These are phyloP conservation scores for Didymella keratinophila DNA, from an alignment of 2,329 filamentous ascomycete species.

Conservation along the genomic window DNA sequence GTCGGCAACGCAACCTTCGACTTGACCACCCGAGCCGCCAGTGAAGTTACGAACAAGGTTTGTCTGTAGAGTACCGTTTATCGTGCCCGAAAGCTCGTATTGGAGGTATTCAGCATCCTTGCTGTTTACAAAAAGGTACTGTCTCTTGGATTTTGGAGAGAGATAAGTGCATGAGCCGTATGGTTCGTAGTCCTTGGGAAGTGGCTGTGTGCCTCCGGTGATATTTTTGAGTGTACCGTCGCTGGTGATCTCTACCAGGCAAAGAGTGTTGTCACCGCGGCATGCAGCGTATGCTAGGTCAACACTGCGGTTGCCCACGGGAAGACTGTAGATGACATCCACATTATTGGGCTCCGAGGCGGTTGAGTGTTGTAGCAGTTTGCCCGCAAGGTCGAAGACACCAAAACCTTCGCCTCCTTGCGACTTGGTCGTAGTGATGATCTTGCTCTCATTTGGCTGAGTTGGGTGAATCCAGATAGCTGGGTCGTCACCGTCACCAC, in stretches of 20 bases:
- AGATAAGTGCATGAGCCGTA: slow-evolving; percentile 63
- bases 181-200: slow-evolving; percentile 56
- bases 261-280: slow-evolving; percentile 60
- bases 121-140: slow-evolving; percentile 64
- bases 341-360: slow-evolving; percentile 63
- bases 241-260: slow-evolving; percentile 59
- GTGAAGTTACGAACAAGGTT: slow-evolving; percentile 61
- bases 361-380: slow-evolving; percentile 55
- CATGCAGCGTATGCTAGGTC: slow-evolving; percentile 63
- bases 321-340: slow-evolving; percentile 62
- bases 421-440: slow-evolving; percentile 63
- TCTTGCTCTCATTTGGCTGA: slow-evolving; percentile 54
- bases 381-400: slow-evolving; percentile 60
- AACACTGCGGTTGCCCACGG: slow-evolving; percentile 53
- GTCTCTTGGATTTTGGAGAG: slow-evolving; percentile 57
- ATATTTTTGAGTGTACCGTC: slow-evolving; percentile 57
- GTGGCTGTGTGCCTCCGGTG: slow-evolving; percentile 57
- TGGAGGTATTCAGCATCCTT: slow-evolving; percentile 64
- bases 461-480: slow-evolving; percentile 44
- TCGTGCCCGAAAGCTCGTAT: slow-evolving; percentile 56
- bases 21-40: slow-evolving; percentile 61
- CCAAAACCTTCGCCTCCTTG: slow-evolving; percentile 58
- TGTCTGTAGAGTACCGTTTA: slow-evolving; percentile 55
- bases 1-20: slow-evolving; percentile 63
- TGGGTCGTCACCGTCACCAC: slow-evolving; percentile 45